Base-by-base conservation (phyloP, 129 eudicot species). In the Flaveria brownii region DNA sequence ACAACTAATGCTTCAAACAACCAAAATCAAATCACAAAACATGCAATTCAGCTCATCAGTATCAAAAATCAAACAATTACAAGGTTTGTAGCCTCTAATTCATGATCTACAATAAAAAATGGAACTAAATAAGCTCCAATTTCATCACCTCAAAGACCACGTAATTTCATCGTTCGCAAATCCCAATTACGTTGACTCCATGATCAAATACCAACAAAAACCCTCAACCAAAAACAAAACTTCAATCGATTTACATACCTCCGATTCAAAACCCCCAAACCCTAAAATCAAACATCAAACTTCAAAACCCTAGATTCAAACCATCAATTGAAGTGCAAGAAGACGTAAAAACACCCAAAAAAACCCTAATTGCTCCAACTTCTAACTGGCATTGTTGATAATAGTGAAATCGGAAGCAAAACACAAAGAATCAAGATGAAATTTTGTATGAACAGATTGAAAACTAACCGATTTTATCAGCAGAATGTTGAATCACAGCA, bases 401-500 rank as follows among this genome's bases (percentile, higher is more conserved):
- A 47, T 36, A 52, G 68, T 79, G 73, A 62, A 54, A 33, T 7
- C 10, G n/a, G 61, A 18, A 70, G 9, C 36, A 43, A 72, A 62
- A 36, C 39, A 13, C n/a, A 51, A 61, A 11, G 41, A 25, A 50
- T 75, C 50, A 12, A 64, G 28, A n/a, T 20, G 61, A 26, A 30
- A 26, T 36, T 60, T 62, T 1, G 46, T 5, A 17, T 5, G n/a
- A 25, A 60, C 10, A 55, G 43, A 45, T 41, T 52, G 28, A 49
- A 33, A 30, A 76, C 65, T 76, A 6, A 76, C 80, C 71, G 73
- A 72, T 79, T 72, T 6, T 71, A 61, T 47, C 18, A 59, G 72
- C 30, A 30, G 66, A 60, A 43, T 43, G 15, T 71, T 33, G 59
- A 72, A 72, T 72, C 47, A 22, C 7, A 47, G 64, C 11, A 33